phyloP scores from a whole-genome alignment of 257 asterid genomes.

The Catharanthus roseus region DNA sequence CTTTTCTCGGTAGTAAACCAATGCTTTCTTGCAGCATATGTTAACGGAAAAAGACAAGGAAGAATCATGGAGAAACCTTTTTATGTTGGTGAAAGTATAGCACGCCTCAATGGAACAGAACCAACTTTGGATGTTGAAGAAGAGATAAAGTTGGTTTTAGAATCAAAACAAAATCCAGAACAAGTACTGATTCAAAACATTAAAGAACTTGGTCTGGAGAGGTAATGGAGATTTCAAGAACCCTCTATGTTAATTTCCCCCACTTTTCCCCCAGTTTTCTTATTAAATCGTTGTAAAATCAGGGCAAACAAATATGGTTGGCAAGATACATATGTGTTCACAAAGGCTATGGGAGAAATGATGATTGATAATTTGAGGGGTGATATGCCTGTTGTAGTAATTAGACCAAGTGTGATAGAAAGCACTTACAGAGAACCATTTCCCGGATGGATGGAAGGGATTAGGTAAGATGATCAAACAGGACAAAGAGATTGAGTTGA shows the following conservation, averaged over 20 bases:
- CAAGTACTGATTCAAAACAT: slow-evolving; percentile 47
- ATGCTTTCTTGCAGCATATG: slow-evolving; percentile 57
- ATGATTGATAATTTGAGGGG: slow-evolving; percentile 74
- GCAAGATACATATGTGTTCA: slow-evolving; percentile 94
- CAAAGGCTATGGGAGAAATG: slow-evolving; percentile 99
- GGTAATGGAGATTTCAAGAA: slow-evolving; percentile 36
- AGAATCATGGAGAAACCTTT: slow-evolving; percentile 77
- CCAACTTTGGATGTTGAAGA: slow-evolving; percentile 66
- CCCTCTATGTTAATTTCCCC: not conserved
- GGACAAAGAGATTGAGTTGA: not conserved
- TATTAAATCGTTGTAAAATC: slow-evolving; percentile 2
- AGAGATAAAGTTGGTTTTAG: slow-evolving; percentile 63
- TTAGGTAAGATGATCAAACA: slow-evolving; percentile 41
- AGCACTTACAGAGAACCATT: slow-evolving; percentile 95
- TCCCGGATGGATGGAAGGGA: slow-evolving; percentile 99
- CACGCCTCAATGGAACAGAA: slow-evolving; percentile 33
- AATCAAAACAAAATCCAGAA: slow-evolving; percentile 44
- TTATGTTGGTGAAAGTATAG: slow-evolving; percentile 59
- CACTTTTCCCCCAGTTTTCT: not conserved
- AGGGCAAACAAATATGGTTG: slow-evolving; percentile 97
- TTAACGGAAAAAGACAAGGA: slow-evolving; percentile 89
- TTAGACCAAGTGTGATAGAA: slow-evolving; percentile 93
- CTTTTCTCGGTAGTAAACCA: not conserved
- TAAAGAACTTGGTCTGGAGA: slow-evolving; percentile 73
- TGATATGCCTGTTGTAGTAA: slow-evolving; percentile 72